Conservation (phyloP, 192 early-diverging fungal species). For the Spinellus fusiger region DNA sequence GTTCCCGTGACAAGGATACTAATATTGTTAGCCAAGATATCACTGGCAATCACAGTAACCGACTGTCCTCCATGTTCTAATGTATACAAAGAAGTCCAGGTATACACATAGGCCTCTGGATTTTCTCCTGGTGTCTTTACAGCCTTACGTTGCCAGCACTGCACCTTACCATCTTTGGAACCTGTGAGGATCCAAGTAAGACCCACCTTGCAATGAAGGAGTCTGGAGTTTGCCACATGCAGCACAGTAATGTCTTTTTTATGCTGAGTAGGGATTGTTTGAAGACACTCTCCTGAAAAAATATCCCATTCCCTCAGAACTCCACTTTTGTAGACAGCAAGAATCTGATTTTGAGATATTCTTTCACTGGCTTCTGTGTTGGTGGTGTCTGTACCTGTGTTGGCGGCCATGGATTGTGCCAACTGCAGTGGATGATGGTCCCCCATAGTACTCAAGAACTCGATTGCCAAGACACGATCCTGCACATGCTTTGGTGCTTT, state of each 20-base stretch:
- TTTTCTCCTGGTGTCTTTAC: not conserved
- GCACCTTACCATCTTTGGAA: slow-evolving; percentile 23
- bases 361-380: not conserved
- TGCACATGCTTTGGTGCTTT: not conserved
- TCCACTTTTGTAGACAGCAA: slow-evolving; percentile 24
- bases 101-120: not conserved
- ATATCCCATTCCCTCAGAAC: slow-evolving; percentile 26
- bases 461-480: slow-evolving; percentile 10
- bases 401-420: slow-evolving; percentile 21
- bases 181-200: slow-evolving; percentile 17
- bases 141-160: slow-evolving; percentile 16
- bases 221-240: slow-evolving; percentile 8
- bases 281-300: slow-evolving; percentile 16
- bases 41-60: slow-evolving; percentile 14
- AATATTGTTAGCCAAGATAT: slow-evolving; percentile 10
- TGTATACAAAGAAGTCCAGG: slow-evolving; percentile 21
- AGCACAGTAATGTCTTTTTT: slow-evolving; percentile 8
- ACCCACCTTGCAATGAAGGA: not conserved
- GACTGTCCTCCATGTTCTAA: slow-evolving; percentile 2
- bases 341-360: slow-evolving; percentile 15
- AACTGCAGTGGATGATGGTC: slow-evolving; percentile 25
- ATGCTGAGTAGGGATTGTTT: slow-evolving; percentile 14
- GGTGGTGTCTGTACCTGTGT: not conserved
- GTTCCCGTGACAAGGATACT: slow-evolving; percentile 26
- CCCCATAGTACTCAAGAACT: slow-evolving; percentile 14